These are phyloP conservation scores for Botrytis squamosa DNA, from an alignment of 2,329 filamentous ascomycete genomes.

Conservation along the genomic window DNA sequence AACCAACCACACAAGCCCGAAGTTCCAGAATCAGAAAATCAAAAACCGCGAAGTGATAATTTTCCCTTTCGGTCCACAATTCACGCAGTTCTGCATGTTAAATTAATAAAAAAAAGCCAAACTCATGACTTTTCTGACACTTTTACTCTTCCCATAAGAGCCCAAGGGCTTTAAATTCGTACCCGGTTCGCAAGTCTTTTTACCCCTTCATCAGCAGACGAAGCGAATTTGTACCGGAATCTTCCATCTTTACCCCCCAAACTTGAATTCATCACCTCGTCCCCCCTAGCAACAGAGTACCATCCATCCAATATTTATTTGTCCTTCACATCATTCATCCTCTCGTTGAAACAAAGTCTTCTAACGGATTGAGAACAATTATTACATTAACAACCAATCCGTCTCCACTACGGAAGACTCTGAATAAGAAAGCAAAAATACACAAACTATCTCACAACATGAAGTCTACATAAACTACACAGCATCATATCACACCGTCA, in stretches of 20 bases:
- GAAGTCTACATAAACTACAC: conserved; percentile 11
- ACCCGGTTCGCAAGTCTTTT: neutral
- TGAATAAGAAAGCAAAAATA: neutral
- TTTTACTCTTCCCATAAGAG: neutral
- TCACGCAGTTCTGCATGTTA: conserved; percentile 4
- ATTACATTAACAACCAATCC: neutral
- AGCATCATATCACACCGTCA: conserved; percentile 8
- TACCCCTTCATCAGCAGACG: conserved; percentile 21
- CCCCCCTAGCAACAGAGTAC: conserved; percentile 16
- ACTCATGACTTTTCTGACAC: neutral
- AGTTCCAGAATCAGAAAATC: conserved; percentile 10
- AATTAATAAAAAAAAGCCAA: neutral
- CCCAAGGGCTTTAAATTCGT: conserved; percentile 13
- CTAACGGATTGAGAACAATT: neutral
- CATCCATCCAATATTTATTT: conserved; percentile 17
- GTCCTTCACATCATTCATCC: neutral
- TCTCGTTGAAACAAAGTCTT: neutral
- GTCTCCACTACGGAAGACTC: neutral
- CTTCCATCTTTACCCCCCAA: conserved; percentile 1
- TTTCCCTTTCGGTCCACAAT: conserved; percentile 18
- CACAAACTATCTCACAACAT: conserved; percentile 8
- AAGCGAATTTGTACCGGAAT: conserved; percentile 7
- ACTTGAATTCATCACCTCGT: neutral
- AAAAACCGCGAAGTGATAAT: neutral
- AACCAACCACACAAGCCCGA: neutral